Evolutionary conservation across 2,329 filamentous ascomycete species (phyloP).

Genomic region (Neophaeococcomyces mojaviensis): DNA sequence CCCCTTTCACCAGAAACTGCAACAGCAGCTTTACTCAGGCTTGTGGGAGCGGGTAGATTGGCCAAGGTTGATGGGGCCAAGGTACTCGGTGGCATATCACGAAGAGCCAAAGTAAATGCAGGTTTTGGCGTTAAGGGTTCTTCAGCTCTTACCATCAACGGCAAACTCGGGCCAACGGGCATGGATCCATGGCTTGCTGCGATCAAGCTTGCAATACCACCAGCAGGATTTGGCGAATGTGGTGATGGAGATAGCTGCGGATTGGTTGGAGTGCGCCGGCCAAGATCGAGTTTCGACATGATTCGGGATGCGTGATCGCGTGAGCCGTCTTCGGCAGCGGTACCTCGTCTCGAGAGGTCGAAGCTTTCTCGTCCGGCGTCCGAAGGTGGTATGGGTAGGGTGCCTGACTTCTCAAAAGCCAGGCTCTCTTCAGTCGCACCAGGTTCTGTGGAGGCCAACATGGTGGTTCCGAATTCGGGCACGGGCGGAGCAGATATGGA

Average conservation of each 20-base stretch:
- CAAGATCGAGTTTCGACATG: constrained; percentile 85
- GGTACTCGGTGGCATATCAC: constrained; percentile 50
- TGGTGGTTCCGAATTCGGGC: constrained; percentile 81
- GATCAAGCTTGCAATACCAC: constrained; percentile 76
- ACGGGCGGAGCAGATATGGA: constrained; percentile 82
- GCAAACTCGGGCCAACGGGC: constrained; percentile 50
- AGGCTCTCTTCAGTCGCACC: constrained; percentile 48
- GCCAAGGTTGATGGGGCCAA: constrained; percentile 77
- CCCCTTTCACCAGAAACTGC: constrained; percentile 70
- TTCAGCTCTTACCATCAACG: constrained; percentile 30
- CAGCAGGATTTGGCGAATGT: constrained; percentile 38
- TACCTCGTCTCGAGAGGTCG: constrained; percentile 55
- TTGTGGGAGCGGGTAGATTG: constrained; percentile 74
- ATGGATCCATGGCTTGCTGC: constrained; percentile 75
- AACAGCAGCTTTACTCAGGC: constrained; percentile 77
- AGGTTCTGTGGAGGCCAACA: constrained; percentile 57
- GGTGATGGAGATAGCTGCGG: constrained; percentile 36
- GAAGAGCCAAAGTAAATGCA: constrained; percentile 25
- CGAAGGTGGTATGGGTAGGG: constrained; percentile 57
- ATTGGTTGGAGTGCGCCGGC: constrained; percentile 64
- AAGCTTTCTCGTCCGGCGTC: constrained; percentile 62
- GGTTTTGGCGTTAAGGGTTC: constrained; percentile 30
- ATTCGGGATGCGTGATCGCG: constrained; percentile 79
- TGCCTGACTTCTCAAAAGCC: constrained; percentile 54
- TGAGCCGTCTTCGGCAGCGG: constrained; percentile 63